phyloP scores from a whole-genome alignment of 2,329 filamentous ascomycete species.

The Thielaviopsis euricoi region DNA sequence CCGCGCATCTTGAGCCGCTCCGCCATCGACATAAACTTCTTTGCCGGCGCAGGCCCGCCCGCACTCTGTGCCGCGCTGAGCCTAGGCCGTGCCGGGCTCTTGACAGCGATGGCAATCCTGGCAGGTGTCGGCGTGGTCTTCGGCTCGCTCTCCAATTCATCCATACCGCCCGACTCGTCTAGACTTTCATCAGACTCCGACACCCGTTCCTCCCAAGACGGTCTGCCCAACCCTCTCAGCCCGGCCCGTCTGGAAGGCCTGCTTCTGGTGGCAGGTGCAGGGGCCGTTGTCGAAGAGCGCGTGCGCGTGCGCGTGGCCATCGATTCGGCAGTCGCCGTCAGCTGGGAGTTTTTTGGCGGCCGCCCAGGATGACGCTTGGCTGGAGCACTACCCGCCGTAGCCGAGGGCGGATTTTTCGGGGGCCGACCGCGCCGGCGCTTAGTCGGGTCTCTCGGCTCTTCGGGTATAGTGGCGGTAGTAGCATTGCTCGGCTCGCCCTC shows the following conservation, averaged over 20 bases:
- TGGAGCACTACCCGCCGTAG: background rate
- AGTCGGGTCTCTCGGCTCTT: too few species aligned
- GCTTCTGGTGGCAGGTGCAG: too few species aligned
- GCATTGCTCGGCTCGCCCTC: background rate
- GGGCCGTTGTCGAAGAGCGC: too few species aligned
- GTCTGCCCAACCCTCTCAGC: too few species aligned
- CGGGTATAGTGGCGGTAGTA: too few species aligned
- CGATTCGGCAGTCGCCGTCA: too few species aligned
- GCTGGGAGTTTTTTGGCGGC: background rate
- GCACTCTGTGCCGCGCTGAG: background rate
- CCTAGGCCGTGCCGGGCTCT: too few species aligned
- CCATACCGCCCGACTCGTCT: background rate
- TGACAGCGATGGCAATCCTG: background rate
- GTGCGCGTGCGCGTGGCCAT: too few species aligned
- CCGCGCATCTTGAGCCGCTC: slow-evolving; percentile 39
- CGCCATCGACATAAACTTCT: slow-evolving; percentile 34
- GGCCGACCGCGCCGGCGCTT: background rate
- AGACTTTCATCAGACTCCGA: background rate
- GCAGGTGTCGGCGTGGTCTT: background rate
- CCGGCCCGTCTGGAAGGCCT: too few species aligned
- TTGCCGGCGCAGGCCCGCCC: slow-evolving; percentile 7
- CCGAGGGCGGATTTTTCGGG: background rate
- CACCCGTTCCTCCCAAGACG: too few species aligned
- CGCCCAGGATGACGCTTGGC: background rate
- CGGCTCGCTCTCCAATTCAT: background rate